phyloP scores from a whole-genome alignment of 345 rosid species.

The Bruguiera sexangula region DNA sequence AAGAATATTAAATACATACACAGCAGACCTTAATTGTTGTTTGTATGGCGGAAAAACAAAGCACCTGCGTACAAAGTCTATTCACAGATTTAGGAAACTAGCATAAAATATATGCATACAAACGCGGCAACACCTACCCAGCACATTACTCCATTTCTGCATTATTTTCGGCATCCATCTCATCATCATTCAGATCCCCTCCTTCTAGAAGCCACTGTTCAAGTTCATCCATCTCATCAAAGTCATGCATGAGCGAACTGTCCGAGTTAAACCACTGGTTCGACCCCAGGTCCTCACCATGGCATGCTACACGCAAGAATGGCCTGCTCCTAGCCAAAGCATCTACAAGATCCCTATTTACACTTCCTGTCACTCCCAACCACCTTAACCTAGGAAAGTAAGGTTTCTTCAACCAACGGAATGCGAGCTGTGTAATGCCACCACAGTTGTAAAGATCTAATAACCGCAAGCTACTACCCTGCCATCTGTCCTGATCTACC shows the following conservation, averaged over 20 bases:
- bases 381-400: constrained; percentile 83
- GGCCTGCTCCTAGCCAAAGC: constrained; percentile 78
- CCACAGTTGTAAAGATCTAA: constrained; percentile 77
- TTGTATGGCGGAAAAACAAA: too few relatives aligned
- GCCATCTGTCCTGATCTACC: constrained; percentile 56
- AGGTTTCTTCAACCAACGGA: constrained; percentile 80
- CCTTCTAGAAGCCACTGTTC: constrained; percentile 52
- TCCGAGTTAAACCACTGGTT: constrained; percentile 58
- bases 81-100: not conserved
- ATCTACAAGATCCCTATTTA: constrained; percentile 71
- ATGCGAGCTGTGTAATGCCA: constrained; percentile 70
- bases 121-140: not conserved
- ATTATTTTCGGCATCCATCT: constrained; percentile 31
- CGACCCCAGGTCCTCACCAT: constrained; percentile 71
- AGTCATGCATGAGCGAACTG: constrained; percentile 41
- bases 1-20: too few relatives aligned
- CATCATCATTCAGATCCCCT: constrained; percentile 33
- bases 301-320: constrained; percentile 56
- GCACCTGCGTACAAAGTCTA: too few relatives aligned
- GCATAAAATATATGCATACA: not conserved
- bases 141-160: constrained; percentile 6
- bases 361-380: constrained; percentile 81
- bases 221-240: constrained; percentile 51
- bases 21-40: too few relatives aligned
- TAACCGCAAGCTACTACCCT: constrained; percentile 60